Evolutionary conservation across 1,284 basidiomycete genomes (phyloP).

Genomic region (Sporisorium iseilematis-ciliati): DNA sequence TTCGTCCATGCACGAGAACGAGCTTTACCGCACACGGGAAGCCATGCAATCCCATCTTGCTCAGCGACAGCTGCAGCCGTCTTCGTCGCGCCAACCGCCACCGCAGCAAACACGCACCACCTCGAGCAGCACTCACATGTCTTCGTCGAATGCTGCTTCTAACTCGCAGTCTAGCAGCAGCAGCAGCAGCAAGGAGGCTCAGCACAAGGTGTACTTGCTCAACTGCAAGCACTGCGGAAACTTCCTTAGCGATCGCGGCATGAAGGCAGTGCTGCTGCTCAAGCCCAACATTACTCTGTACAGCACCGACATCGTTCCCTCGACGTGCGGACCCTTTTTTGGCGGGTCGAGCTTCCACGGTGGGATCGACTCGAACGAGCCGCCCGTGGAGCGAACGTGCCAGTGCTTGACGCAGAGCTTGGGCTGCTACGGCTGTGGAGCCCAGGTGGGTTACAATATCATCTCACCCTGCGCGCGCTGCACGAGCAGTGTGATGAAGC

Average conservation of each 20-base stretch:
- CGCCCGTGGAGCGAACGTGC: constrained; percentile 75
- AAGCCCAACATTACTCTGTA: constrained; percentile 84
- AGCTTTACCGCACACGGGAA: constrained; percentile 36
- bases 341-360: constrained; percentile 67
- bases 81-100: constrained; percentile 10
- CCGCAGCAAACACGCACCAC: constrained; percentile 15
- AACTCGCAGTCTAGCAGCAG: constrained; percentile 12
- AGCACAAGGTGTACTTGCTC: constrained; percentile 80
- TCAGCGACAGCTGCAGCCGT: constrained; percentile 12
- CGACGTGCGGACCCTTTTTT: constrained; percentile 75
- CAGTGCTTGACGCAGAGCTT: constrained; percentile 80
- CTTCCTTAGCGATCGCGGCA: constrained; percentile 84
- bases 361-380: constrained; percentile 62
- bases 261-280: constrained; percentile 86
- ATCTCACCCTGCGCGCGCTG: constrained; percentile 56
- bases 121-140: constrained; percentile 13
- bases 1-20: constrained; percentile 26
- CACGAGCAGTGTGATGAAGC: constrained; percentile 70
- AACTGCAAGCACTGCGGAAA: constrained; percentile 80
- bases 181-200: constrained; percentile 31
- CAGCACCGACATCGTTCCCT: constrained; percentile 83
- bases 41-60: constrained; percentile 28
- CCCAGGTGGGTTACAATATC: constrained; percentile 72
- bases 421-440: constrained; percentile 84
- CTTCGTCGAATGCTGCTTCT: constrained; percentile 12